Percentiles rank a stretch among this genome's conserved stretches.
These are phyloP conservation scores for Thozetella sp. DNA, from an alignment of 495 filamentous ascomycete species.

Conservation along the genomic window DNA sequence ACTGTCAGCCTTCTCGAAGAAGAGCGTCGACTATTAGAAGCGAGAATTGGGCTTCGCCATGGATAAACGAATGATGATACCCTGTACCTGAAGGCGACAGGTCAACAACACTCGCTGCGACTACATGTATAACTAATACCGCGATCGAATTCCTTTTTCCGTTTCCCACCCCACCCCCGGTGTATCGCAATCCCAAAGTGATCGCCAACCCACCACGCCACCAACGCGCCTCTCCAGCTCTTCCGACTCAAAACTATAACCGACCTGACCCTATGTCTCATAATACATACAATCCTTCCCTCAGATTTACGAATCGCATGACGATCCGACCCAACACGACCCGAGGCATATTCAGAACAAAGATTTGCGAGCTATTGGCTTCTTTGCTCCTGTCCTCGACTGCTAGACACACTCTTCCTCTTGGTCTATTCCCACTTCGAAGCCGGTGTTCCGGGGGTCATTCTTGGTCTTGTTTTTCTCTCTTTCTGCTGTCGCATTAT, in stretches of 20 bases:
- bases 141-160: not conserved
- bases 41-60: not conserved
- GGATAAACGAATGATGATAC: not conserved
- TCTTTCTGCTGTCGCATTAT: not conserved
- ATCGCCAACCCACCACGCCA: too few species aligned
- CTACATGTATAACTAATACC: not conserved
- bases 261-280: not conserved
- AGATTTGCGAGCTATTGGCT: not conserved
- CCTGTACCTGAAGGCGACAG: not conserved
- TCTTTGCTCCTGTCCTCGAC: not conserved
- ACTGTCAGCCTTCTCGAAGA: slow-evolving; percentile 34
- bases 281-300: slow-evolving; percentile 3
- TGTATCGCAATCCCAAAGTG: not conserved
- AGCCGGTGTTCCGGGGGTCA: slow-evolving; percentile 1
- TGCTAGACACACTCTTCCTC: not conserved
- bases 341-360: not conserved
- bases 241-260: too few species aligned
- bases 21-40: slow-evolving; percentile 18
- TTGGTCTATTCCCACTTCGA: slow-evolving; percentile 1
- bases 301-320: slow-evolving; percentile 11
- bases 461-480: not conserved
- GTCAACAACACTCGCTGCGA: not conserved
- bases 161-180: not conserved
- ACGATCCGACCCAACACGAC: slow-evolving; percentile 8
- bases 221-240: too few species aligned